Evolutionary conservation across 169 alveolate species (phyloP), one percentile per base, ranked within the genome.

Genomic region (Plasmodium reichenowi): DNA sequence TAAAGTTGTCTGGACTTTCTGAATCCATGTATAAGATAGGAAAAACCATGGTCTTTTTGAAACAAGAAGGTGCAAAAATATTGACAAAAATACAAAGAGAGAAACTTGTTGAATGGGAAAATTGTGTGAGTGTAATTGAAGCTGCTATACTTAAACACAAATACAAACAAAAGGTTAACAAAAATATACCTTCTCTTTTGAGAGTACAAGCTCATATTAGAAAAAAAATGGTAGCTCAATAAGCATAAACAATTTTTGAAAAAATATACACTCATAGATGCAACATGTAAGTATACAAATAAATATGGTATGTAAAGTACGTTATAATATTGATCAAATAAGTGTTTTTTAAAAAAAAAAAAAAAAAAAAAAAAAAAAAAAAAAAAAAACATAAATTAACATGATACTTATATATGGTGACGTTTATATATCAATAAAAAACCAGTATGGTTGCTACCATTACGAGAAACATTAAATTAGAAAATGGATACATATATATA

Each of bases 161-260:
- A 32, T 78, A 91, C 68, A 91, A 91, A 74, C 60, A 88, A 32
- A 85, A 68, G 68, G 74, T 96, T 26, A 13, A 72, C 48, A 88
- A 93, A 68, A 74, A 89, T 29, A 74, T 93, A 48, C 92, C 94
- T 15, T 95, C 94, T 72, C 93, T 96, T 20, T 73, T 94, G n/a
- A 92, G 98, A 15, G 94, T 95, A 9, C 98, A 96, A 83, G 98
- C 98, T 3, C 98, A 96, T 85, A 90, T 96, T 47, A 80, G 98
- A 66, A 94, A 83, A 47, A 67, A 83, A 58, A 45, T 47, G 26
- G 73, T 64, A 26, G 91, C 58, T 32, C 45, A 32, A 32, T 32
- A 32, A 32, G 6, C 7, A 32, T 32, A 32, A 32, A 5, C 8
- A 32, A 32, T 32, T 32, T 32, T 5, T 32, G 45, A 32, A 32